Evolutionary conservation across 2,329 filamentous ascomycete species (phyloP), one percentile per base, ranked within the genome.

Genomic region (Colletotrichum limetticola): DNA sequence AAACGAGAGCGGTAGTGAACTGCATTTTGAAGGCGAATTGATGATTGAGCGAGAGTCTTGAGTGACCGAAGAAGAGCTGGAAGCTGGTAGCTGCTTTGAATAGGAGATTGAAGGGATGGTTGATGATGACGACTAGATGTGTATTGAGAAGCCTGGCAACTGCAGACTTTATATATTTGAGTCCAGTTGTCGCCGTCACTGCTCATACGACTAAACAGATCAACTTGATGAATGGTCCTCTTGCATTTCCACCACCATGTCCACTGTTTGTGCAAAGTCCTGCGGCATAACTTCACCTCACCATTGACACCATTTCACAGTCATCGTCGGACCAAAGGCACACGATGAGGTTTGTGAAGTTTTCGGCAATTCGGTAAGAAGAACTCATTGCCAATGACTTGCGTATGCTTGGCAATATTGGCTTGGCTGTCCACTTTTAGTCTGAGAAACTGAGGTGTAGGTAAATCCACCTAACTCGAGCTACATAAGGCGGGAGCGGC

Each of bases 21-120:
- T 71, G 57, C 68, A 71, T 71, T 22, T 62, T 71, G 64, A n/a
- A n/a, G 28, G 19, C 1, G 42, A 49, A 8, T 2, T 3, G 42
- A 49, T 49, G 16, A n/a, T 42, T 16, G 5, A 30, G 9, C 1
- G 55, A 62, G 5, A 37, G 42, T 62, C n/a, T 14, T 16, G 8
- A 28, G 35, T 14, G 30, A 46, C 30, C 7, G 28, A 42, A 24
- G n/a, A 26, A 22, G 59, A 24, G 19, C 19, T 62, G n/a, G n/a
- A 6, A n/a, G 6, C 55, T 35, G 1, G 22, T 22, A 22, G 22
- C 22, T 49, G 26, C 66, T 28, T n/a, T 49, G 24, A 22, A 2
- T 49, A 49, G 35, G 19, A 7, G 52, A 49, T 56, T 32, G 42
- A 22, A 55, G 28, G 57, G 35, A 3, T 57, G 26, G 37, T 30